These are phyloP conservation scores for Colletotrichum sp. DNA, from an alignment of 2,329 filamentous ascomycete species.

Conservation along the genomic window DNA sequence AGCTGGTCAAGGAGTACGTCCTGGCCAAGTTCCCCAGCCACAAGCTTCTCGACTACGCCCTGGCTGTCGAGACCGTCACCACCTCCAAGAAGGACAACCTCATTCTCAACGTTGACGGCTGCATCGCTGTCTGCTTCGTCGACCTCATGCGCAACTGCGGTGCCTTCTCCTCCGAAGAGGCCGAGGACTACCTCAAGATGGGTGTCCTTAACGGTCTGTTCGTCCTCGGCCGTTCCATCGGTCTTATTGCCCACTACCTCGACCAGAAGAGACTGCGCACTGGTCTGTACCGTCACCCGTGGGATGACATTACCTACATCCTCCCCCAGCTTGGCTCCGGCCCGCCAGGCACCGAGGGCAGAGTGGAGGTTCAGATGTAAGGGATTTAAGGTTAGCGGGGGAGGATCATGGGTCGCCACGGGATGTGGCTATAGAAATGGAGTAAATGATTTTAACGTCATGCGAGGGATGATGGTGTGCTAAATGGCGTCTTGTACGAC, in stretches of 20 bases:
- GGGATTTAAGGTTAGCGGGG: constrained; percentile 23
- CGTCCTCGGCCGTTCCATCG: constrained; percentile 94
- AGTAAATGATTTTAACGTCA: constrained; percentile 24
- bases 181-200: constrained; percentile 98
- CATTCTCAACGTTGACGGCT: constrained; percentile 98
- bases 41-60: constrained; percentile 98
- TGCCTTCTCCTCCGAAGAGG: constrained; percentile 94
- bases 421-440: constrained; percentile 22
- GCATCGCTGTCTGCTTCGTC: constrained; percentile 98
- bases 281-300: constrained; percentile 98
- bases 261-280: constrained; percentile 99
- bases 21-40: constrained; percentile 95
- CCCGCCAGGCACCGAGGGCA: constrained; percentile 77
- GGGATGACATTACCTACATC: constrained; percentile 97
- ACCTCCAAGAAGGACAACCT: constrained; percentile 99
- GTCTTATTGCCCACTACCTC: constrained; percentile 99
- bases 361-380: constrained; percentile 87
- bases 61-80: constrained; percentile 96
- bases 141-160: constrained; percentile 97
- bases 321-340: constrained; percentile 80
- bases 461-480: constrained; percentile 22
- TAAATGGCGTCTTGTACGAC: constrained; percentile 37
- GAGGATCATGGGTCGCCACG: constrained; percentile 18
- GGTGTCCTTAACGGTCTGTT: constrained; percentile 99
- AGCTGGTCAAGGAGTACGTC: constrained; percentile 99